phyloP scores from a whole-genome alignment of 2,329 filamentous ascomycete genomes.

The Neoscytalidium dimidiatum region DNA sequence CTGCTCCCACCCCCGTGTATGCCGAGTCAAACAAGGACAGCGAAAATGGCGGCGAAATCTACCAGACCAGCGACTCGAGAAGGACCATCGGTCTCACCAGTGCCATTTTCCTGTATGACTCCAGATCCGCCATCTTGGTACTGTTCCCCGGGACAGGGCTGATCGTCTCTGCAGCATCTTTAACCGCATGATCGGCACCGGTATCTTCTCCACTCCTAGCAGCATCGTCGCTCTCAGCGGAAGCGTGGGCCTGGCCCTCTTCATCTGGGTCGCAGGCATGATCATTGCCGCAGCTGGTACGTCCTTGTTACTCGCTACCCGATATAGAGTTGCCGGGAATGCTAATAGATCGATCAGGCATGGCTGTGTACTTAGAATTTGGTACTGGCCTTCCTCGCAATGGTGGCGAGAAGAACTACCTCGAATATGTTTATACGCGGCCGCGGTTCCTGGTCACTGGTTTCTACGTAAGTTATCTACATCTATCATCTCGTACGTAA shows the following conservation, averaged over 20 bases:
- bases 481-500: too few relatives aligned
- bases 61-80: constrained; percentile 20
- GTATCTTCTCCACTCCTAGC: constrained; percentile 66
- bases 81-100: constrained; percentile 19
- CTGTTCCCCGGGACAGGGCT: not conserved
- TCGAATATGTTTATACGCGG: constrained; percentile 63
- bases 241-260: constrained; percentile 62
- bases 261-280: constrained; percentile 65
- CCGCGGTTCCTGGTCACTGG: constrained; percentile 62
- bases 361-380: constrained; percentile 67
- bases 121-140: not conserved
- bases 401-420: constrained; percentile 68
- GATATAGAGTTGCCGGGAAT: constrained; percentile 66
- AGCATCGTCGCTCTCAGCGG: constrained; percentile 60
- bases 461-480: constrained; percentile 46
- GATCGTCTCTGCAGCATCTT: constrained; percentile 47
- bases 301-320: constrained; percentile 66
- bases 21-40: constrained; percentile 11
- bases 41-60: constrained; percentile 18
- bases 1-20: not conserved
- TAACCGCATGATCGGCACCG: constrained; percentile 67
- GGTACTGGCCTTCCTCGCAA: constrained; percentile 66
- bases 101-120: constrained; percentile 20
- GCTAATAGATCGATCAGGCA: constrained; percentile 62
- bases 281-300: constrained; percentile 64